A percentile compares a stretch with the other conserved stretches of the same genome.
phyloP scores from a whole-genome alignment of 768 basidiomycete species.

The Pleurotus tuoliensis region DNA sequence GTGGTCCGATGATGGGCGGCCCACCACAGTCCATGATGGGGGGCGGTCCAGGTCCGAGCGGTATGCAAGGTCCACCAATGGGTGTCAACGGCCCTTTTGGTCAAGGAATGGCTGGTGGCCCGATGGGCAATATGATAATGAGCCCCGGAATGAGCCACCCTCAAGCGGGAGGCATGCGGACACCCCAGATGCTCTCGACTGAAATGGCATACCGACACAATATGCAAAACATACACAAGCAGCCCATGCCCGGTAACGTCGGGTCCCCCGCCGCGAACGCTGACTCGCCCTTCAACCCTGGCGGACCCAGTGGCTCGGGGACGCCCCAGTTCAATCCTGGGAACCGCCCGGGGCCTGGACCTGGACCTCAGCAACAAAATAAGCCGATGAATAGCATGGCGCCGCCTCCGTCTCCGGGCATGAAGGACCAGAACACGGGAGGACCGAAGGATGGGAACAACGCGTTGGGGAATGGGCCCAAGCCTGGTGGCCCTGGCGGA shows the following conservation, averaged over 20 bases:
- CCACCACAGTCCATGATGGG: conserved; percentile 13
- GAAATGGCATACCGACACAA: conserved; percentile 21
- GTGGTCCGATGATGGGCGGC: conserved; percentile 20
- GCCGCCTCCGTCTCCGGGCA: conserved; percentile 52
- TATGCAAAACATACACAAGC: conserved; percentile 28
- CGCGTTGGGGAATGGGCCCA: conserved; percentile 16
- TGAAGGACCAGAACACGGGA: conserved; percentile 22
- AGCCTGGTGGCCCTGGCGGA: conserved; percentile 26
- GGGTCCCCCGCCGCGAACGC: conserved; percentile 39
- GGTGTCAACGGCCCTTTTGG: neutral
- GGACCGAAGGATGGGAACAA: conserved; percentile 14
- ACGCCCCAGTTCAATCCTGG: conserved; percentile 32
- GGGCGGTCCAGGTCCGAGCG: neutral
- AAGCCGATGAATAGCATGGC: conserved; percentile 39
- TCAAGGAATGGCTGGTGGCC: conserved; percentile 21
- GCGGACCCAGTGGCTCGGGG: conserved; percentile 12
- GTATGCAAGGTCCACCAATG: conserved; percentile 1
- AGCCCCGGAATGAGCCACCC: conserved; percentile 32
- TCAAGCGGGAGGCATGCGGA: conserved; percentile 30
- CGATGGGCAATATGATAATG: conserved; percentile 16
- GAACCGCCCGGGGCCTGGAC: conserved; percentile 23
- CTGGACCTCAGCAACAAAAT: conserved; percentile 29
- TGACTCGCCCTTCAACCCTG: conserved; percentile 39
- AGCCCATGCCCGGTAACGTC: conserved; percentile 27
- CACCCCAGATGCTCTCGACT: conserved; percentile 29